Evolutionary conservation across 73 alveolate species (phyloP), one percentile per base, ranked within the genome.

Genomic region (Chromera velia): DNA sequence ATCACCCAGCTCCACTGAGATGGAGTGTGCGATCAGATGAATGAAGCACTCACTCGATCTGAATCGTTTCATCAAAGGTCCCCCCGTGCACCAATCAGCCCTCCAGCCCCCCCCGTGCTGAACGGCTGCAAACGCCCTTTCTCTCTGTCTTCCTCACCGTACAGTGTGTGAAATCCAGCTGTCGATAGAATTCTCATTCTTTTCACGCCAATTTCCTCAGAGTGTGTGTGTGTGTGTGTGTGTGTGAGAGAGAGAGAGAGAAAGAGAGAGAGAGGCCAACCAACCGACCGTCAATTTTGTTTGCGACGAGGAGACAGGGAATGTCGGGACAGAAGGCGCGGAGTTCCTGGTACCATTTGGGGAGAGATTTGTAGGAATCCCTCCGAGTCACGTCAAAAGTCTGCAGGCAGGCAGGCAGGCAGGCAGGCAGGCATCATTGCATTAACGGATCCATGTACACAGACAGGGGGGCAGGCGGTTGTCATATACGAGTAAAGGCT

Each of bases 221-320:
- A n/a, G n/a, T n/a, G n/a, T 46, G 65, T 19, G 9, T 13, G 65
- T 10, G 19, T 13, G 65, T 13, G n/a, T 46, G 65, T 19, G 65
- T 46, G 9, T 46, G 65, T 46, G 65, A 46, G 65, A 46, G 9
- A 10, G 9, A 19, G n/a, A 46, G n/a, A 13, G 9, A 13, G n/a
- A 10, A 10, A 46, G 9, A 10, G 65, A 10, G 9, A 46, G n/a
- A 10, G 65, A 46, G 65, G n/a, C 19, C 65, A 46, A n/a, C n/a
- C n/a, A n/a, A 29, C 70, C 30, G 7, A n/a, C 74, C 85, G 87
- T 89, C 94, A 67, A 91, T 91, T 89, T 93, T 93, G 88, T 93
- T 93, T 27, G 96, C 98, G n/a, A 93, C 91, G 70, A 92, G 87
- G 32, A 93, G 90, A 85, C 94, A 89, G 0, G 98, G 98, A 68